Evolutionary conservation across 2,329 filamentous ascomycete species (phyloP).

Genomic region (Coniella vitis): DNA sequence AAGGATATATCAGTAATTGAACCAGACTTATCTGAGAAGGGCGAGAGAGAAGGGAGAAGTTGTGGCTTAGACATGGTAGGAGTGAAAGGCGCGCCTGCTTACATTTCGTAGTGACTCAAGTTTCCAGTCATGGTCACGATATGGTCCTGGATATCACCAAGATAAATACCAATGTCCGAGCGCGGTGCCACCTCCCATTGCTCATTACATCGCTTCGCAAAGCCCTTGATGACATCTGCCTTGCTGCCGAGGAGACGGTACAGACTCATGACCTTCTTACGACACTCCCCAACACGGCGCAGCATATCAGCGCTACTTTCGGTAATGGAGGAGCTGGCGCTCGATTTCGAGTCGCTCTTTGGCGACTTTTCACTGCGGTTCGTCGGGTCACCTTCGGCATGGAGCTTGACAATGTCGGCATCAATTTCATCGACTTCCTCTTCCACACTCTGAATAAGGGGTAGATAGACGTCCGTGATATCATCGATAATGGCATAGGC

Average conservation of each 20-base stretch:
- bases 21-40: background rate
- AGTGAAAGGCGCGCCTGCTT: constrained; percentile 25
- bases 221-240: constrained; percentile 98
- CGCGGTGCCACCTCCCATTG: constrained; percentile 94
- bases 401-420: constrained; percentile 77
- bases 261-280: constrained; percentile 95
- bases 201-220: constrained; percentile 96
- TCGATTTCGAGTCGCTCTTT: constrained; percentile 32
- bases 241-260: constrained; percentile 93
- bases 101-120: constrained; percentile 93
- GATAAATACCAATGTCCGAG: constrained; percentile 92
- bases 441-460: constrained; percentile 87
- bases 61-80: background rate
- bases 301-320: constrained; percentile 73
- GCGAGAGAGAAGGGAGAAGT: background rate
- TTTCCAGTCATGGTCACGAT: constrained; percentile 99
- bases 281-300: constrained; percentile 82
- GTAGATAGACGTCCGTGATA: constrained; percentile 93
- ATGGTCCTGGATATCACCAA: constrained; percentile 98
- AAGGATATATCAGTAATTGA: background rate
- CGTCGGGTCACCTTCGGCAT: constrained; percentile 49
- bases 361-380: constrained; percentile 30
- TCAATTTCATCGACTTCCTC: constrained; percentile 97
- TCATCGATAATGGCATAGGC: constrained; percentile 97
- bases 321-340: constrained; percentile 30